Conservation (phyloP, 108 stramenopile genomes). For the Mediolabrus comicus region DNA sequence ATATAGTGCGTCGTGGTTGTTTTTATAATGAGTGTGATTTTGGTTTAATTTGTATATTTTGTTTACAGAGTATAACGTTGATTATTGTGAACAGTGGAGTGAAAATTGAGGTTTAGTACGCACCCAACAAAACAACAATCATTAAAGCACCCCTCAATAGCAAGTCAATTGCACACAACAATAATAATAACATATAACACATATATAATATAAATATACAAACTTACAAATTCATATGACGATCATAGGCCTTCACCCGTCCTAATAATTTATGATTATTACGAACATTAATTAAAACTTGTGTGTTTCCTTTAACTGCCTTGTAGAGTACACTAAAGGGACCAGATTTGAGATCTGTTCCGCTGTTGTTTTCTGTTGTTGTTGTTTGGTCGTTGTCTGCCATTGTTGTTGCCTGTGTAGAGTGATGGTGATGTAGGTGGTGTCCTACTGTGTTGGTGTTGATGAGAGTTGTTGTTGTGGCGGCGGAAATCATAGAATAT, state of each 20-base stretch:
- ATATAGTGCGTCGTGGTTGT: too few species aligned
- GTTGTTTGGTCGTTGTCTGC: neutral
- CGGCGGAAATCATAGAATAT: too few species aligned
- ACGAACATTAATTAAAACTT: constrained; percentile 96
- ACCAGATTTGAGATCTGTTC: constrained; percentile 79
- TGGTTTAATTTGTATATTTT: neutral
- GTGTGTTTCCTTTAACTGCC: constrained; percentile 91
- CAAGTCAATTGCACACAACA: neutral
- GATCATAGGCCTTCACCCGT: constrained; percentile 96
- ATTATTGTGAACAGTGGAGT: neutral
- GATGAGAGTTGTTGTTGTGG: neutral
- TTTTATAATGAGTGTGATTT: neutral
- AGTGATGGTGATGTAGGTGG: too few species aligned
- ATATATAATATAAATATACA: neutral
- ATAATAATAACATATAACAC: neutral
- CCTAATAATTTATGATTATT: constrained; percentile 99
- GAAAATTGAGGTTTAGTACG: neutral
- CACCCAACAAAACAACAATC: neutral
- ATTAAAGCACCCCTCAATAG: neutral
- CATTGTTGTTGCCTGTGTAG: neutral
- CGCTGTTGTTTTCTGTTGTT: constrained; percentile 6
- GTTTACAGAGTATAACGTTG: too few species aligned
- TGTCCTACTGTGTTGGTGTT: too few species aligned
- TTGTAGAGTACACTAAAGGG: constrained; percentile 92
- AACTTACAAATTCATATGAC: constrained; percentile 89